Evolutionary conservation across 306 rosid genomes (phyloP).

Genomic region (Vicia villosa): DNA sequence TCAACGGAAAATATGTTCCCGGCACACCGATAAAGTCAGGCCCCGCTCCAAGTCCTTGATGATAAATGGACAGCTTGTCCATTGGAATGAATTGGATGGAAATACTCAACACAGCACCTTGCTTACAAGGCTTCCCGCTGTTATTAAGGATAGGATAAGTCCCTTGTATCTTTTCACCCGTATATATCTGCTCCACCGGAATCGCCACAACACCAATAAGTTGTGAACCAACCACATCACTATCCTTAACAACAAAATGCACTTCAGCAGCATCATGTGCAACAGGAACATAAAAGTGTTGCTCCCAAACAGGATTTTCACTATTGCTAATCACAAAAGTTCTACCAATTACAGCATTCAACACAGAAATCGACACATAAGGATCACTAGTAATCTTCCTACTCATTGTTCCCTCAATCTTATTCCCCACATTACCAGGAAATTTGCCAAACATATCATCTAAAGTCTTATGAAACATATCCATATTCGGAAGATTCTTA

Average conservation of each 20-base stretch:
- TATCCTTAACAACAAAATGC: slow-evolving; percentile 86
- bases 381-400: slow-evolving; percentile 90
- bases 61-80: slow-evolving; percentile 64
- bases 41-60: slow-evolving; percentile 87
- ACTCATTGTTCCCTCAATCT: slow-evolving; percentile 60
- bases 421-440: slow-evolving; percentile 59
- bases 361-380: slow-evolving; percentile 73
- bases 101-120: slow-evolving; percentile 66
- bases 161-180: slow-evolving; percentile 70
- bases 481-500: slow-evolving; percentile 87
- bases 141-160: slow-evolving; percentile 66
- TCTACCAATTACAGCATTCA: slow-evolving; percentile 84
- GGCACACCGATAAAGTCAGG: slow-evolving; percentile 89
- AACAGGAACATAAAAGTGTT: slow-evolving; percentile 81
- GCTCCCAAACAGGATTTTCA: slow-evolving; percentile 91
- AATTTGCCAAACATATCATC: slow-evolving; percentile 68
- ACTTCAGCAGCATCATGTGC: slow-evolving; percentile 88
- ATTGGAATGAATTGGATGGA: slow-evolving; percentile 86
- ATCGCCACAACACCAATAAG: slow-evolving; percentile 76
- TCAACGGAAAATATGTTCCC: slow-evolving; percentile 89
- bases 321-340: slow-evolving; percentile 89
- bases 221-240: slow-evolving; percentile 94
- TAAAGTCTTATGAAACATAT: slow-evolving; percentile 91
- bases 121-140: slow-evolving; percentile 88
- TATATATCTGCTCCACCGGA: slow-evolving; percentile 75